These are phyloP conservation scores for Blepharisma stoltei DNA, from an alignment of 73 alveolate species.

Conservation along the genomic window DNA sequence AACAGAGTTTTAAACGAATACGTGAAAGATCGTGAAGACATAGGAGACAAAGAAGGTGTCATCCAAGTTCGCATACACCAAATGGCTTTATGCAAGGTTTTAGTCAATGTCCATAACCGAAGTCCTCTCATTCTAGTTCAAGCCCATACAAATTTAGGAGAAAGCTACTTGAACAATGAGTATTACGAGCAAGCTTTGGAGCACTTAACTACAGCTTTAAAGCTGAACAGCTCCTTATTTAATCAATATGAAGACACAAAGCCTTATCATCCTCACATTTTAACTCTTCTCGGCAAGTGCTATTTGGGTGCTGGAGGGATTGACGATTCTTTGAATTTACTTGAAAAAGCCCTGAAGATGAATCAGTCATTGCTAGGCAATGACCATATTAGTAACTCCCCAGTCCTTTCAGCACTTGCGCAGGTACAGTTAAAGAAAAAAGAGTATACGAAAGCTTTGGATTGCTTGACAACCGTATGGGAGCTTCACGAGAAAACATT, in stretches of 20 bases:
- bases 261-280: conserved; percentile 69
- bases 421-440: conserved; percentile 40
- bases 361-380: conserved; percentile 65
- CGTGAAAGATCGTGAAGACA: conserved; percentile 35
- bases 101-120: conserved; percentile 75
- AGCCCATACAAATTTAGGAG: conserved; percentile 83
- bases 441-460: conserved; percentile 64
- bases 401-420: conserved; percentile 10
- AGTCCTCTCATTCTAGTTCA: conserved; percentile 63
- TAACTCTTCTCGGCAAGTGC: conserved; percentile 85
- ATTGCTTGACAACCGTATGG: conserved; percentile 49
- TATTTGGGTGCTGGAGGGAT: conserved; percentile 80
- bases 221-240: conserved; percentile 75
- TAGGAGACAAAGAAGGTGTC: conserved; percentile 49
- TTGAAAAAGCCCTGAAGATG: conserved; percentile 76
- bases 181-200: conserved; percentile 86
- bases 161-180: conserved; percentile 70
- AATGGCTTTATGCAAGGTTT: conserved; percentile 71
- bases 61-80: conserved; percentile 67
- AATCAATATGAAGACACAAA: conserved; percentile 71
- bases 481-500: conserved; percentile 61
- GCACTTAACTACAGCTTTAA: conserved; percentile 83
- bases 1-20: conserved; percentile 65
- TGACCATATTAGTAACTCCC: conserved; percentile 35
- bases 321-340: conserved; percentile 75